Conservation (phyloP, 2,329 filamentous ascomycete species). For the Fonsecaea pedrosoi region DNA sequence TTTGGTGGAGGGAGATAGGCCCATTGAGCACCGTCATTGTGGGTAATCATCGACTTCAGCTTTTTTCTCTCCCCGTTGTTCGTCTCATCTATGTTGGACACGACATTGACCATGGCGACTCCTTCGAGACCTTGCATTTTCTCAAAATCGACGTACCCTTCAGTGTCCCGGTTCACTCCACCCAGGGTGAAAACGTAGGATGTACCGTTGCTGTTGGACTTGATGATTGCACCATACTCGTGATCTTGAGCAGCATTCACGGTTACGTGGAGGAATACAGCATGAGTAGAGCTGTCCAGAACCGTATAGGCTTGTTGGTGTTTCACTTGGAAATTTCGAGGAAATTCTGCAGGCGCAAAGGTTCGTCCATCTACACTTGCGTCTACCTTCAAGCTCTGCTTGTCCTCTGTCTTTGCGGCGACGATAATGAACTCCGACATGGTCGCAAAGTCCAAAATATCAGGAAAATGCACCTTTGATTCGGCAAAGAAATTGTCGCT, state of each 20-base stretch:
- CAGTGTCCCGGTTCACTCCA: constrained; percentile 78
- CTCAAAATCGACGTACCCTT: constrained; percentile 90
- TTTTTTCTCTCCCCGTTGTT: constrained; percentile 73
- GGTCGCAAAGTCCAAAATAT: constrained; percentile 85
- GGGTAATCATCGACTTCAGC: constrained; percentile 88
- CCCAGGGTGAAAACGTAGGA: constrained; percentile 85
- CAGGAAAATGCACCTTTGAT: constrained; percentile 66
- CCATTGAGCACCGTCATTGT: constrained; percentile 96
- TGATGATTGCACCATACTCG: constrained; percentile 86
- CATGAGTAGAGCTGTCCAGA: constrained; percentile 91
- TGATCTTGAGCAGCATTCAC: constrained; percentile 70
- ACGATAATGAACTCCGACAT: constrained; percentile 98
- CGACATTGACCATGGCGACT: constrained; percentile 83
- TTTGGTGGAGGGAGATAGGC: constrained; percentile 73
- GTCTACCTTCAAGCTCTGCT: constrained; percentile 74
- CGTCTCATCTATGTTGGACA: constrained; percentile 73
- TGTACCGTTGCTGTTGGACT: constrained; percentile 98
- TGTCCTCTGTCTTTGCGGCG: constrained; percentile 66
- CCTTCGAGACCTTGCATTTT: constrained; percentile 93
- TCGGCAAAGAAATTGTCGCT: constrained; percentile 79
- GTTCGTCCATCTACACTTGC: constrained; percentile 82
- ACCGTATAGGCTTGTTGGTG: constrained; percentile 88
- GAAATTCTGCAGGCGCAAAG: constrained; percentile 86
- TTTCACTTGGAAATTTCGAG: constrained; percentile 78
- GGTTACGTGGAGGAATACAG: constrained; percentile 91